Conservation (phyloP, 179 eudicot genomes). For the Drosera spatulata region DNA sequence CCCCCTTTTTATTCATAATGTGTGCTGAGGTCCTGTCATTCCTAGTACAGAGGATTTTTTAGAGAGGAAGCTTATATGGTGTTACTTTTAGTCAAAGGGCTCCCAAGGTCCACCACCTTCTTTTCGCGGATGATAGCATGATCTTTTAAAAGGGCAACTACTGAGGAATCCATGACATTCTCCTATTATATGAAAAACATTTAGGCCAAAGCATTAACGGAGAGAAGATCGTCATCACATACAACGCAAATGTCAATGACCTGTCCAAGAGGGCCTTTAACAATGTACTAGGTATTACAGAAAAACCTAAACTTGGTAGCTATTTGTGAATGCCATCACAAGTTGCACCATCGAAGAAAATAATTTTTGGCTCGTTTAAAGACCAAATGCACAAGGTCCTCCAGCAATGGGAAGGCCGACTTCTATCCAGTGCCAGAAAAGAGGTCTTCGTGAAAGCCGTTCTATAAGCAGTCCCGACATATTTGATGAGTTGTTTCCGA, state of each 20-base stretch:
- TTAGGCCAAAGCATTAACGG: too few relatives aligned
- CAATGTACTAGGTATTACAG: too few relatives aligned
- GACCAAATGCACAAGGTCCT: not conserved
- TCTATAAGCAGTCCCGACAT: not conserved
- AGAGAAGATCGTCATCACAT: too few relatives aligned
- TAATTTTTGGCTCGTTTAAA: not conserved
- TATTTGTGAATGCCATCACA: not conserved
- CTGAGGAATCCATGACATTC: too few relatives aligned
- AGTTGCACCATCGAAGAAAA: not conserved
- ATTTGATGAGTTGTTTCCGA: not conserved
- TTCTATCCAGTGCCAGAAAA: not conserved
- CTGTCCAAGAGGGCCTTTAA: too few relatives aligned
- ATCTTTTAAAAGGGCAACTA: too few relatives aligned
- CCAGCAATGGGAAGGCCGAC: not conserved
- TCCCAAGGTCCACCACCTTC: not conserved
- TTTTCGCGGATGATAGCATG: too few relatives aligned
- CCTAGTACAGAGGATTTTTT: not conserved
- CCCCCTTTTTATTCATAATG: not conserved
- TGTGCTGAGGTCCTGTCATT: not conserved
- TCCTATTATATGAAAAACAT: too few relatives aligned
- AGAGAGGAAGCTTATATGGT: not conserved
- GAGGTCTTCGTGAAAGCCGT: not conserved
- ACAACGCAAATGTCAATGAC: too few relatives aligned
- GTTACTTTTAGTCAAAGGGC: not conserved
- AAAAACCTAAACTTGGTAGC: not conserved